Percentiles rank a stretch among this genome's conserved stretches.
phyloP scores from a whole-genome alignment of 176 grass and related monocot species.

The Musa acuminata region DNA sequence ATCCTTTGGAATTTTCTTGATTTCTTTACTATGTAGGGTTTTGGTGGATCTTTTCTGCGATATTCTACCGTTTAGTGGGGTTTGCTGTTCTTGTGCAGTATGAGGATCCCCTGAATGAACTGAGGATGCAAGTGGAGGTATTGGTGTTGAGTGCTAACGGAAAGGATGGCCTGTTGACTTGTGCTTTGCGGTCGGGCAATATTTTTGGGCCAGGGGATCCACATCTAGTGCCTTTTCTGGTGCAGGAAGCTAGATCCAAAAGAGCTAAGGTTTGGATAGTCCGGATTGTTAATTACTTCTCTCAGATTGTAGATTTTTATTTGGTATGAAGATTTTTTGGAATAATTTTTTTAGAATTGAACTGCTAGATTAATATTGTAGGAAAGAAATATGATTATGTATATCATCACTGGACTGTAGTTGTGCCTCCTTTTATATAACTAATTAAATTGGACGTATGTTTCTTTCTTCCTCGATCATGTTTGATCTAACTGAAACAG shows the following conservation, averaged over 20 bases:
- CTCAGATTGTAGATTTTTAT: too few species aligned
- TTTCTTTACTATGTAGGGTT: neutral
- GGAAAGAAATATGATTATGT: neutral
- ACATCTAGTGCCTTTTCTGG: constrained; percentile 41
- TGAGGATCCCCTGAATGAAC: constrained; percentile 41
- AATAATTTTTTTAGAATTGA: neutral
- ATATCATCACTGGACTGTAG: neutral
- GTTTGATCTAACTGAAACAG: neutral
- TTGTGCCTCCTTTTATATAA: neutral
- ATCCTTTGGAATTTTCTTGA: neutral
- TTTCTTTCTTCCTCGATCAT: neutral
- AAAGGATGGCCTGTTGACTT: constrained; percentile 48
- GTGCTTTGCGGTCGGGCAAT: constrained; percentile 69
- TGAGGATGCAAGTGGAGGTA: constrained; percentile 76
- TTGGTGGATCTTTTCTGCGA: neutral
- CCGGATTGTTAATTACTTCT: neutral
- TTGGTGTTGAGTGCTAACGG: constrained; percentile 66
- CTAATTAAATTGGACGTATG: neutral
- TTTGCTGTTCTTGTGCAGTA: constrained; percentile 34
- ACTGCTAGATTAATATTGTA: neutral
- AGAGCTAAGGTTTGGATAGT: constrained; percentile 49
- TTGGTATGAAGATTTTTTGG: neutral
- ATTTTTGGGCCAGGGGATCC: constrained; percentile 70
- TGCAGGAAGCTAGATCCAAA: constrained; percentile 44
- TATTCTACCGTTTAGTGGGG: constrained; percentile 5